These are phyloP conservation scores for Bodo saltans DNA, from an alignment of 78 protist species.

Conservation along the genomic window DNA sequence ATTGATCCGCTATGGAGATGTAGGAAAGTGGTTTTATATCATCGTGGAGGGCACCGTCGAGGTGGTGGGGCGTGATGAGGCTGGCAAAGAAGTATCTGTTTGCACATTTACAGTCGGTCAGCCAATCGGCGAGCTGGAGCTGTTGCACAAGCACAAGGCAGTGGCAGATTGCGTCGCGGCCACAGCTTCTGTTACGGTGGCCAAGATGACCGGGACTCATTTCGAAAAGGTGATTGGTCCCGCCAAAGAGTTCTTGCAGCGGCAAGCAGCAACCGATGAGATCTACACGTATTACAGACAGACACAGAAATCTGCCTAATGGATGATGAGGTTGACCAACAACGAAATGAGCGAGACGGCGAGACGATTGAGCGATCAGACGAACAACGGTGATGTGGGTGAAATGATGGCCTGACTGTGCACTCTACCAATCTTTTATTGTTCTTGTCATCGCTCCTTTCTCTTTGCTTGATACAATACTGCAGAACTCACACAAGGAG, in stretches of 20 bases:
- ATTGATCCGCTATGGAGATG: constrained; percentile 12
- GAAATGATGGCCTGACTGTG: too few species aligned
- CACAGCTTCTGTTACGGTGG: background rate
- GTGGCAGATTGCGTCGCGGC: constrained; percentile 14
- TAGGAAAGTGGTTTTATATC: constrained; percentile 12
- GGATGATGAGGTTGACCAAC: too few species aligned
- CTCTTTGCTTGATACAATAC: too few species aligned
- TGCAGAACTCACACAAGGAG: too few species aligned
- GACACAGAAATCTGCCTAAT: background rate
- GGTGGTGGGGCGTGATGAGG: constrained; percentile 11
- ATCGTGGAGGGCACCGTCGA: constrained; percentile 36
- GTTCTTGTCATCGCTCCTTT: too few species aligned
- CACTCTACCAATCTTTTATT: too few species aligned
- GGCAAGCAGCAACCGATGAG: constrained; percentile 18
- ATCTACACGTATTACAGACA: constrained; percentile 12
- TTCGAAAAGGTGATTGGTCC: constrained; percentile 27
- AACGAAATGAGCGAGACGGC: too few species aligned
- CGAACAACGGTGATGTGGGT: too few species aligned
- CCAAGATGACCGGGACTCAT: constrained; percentile 9
- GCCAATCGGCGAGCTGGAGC: constrained; percentile 23
- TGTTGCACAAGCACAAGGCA: constrained; percentile 12
- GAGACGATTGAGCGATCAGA: too few species aligned
- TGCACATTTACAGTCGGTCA: constrained; percentile 12
- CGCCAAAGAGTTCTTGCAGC: background rate
- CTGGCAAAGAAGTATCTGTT: background rate